Base-by-base conservation (phyloP, 2,329 filamentous ascomycete species). In the Aspergillus pseudotamarii region DNA sequence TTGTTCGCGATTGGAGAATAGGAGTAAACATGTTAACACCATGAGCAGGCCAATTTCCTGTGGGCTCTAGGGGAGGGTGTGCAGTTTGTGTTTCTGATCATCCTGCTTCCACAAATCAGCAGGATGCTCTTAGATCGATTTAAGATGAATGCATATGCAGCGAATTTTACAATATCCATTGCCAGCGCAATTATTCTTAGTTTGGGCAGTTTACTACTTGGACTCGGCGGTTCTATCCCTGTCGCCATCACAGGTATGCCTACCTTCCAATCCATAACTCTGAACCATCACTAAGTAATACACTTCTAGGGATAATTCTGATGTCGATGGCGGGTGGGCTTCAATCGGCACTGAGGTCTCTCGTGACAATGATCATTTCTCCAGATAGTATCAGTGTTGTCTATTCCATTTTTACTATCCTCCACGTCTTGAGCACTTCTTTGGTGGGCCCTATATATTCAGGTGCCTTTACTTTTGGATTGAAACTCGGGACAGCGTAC, bases 401-500 rank as follows among this genome's bases (percentile, higher is more conserved):
- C 11, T 50, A 58, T 23, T 58, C 57, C 6, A 50, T 50, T 6
- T 58, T 34, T 10, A 58, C 43, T 26, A 26, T 58, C 6, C 41
- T 58, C 19, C 57, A 58, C 30, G 57, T 50, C 19, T 23, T 58
- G 28, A 58, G 57, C 14, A 50, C 57, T 34, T 58, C 57, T 26
- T 50, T 50, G 12, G 43, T 43, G 8, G 57, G 43, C 6, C 57
- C 57, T 6, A 36, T 58, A 28, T 58, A 50, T 50, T 58, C 43
- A 14, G 43, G 57, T 16, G 43, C 43, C n/a, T 50, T 58, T 9
- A n/a, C 43, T 50, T 50, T 58, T 12, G 57, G 57, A 21, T 36
- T 58, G 30, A 41, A 50, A n/a, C n/a, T 58, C 23, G 43, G 57
- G 14, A 30, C 34, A 12, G 57, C 19, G n/a, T 58, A 58, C 41